phyloP scores from a whole-genome alignment of 768 basidiomycete genomes.

The Atractiella rhizophila region DNA sequence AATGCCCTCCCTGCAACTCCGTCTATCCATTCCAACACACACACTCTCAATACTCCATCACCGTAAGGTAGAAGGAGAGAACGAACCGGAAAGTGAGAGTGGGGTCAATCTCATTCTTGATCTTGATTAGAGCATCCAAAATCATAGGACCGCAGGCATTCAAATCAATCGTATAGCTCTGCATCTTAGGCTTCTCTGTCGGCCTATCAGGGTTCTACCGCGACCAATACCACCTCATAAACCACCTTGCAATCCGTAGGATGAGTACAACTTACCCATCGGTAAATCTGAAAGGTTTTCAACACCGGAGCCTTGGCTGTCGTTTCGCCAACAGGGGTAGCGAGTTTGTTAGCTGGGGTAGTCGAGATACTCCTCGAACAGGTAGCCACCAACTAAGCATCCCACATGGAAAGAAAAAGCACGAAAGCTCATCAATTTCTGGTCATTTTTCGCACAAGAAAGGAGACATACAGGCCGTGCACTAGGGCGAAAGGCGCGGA shows the following conservation, averaged over 20 bases:
- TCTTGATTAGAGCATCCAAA: constrained; percentile 86
- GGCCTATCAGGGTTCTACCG: constrained; percentile 79
- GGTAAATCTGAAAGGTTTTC: constrained; percentile 97
- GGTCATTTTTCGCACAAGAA: too few species aligned
- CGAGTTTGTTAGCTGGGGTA: too few species aligned
- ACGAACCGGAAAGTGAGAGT: constrained; percentile 66
- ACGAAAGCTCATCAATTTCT: too few species aligned
- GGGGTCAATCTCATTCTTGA: constrained; percentile 94
- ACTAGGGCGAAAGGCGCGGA: too few species aligned
- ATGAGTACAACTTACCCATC: constrained; percentile 41
- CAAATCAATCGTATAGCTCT: constrained; percentile 74
- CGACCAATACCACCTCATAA: not conserved
- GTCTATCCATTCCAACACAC: constrained; percentile 13
- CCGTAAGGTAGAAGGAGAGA: not conserved
- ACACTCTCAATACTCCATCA: not conserved
- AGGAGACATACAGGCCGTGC: too few species aligned
- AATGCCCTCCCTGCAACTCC: constrained; percentile 81
- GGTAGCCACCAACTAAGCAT: too few species aligned
- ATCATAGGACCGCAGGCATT: constrained; percentile 91
- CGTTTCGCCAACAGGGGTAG: too few species aligned
- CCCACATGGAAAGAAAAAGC: too few species aligned
- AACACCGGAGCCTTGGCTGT: constrained; percentile 35
- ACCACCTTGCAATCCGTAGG: not conserved
- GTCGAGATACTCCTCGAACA: too few species aligned
- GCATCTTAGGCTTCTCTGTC: constrained; percentile 62